Evolutionary conservation across 2,329 filamentous ascomycete species (phyloP), one percentile per base, ranked within the genome.

Genomic region (Teratosphaeria gauchensis): DNA sequence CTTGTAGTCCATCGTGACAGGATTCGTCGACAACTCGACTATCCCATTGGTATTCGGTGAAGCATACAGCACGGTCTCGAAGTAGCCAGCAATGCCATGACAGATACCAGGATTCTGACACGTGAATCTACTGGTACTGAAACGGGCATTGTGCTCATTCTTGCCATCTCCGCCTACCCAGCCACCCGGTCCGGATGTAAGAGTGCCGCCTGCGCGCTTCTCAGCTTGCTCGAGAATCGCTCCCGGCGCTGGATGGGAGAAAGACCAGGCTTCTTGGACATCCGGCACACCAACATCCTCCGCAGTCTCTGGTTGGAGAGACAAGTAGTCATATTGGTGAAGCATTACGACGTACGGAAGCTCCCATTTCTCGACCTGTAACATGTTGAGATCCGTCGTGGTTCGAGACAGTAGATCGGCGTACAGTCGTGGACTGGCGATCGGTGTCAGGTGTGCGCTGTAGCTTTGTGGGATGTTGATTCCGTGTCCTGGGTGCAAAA

Each of bases 301-400:
- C 4, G 16, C 53, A 7, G 24, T 35, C 8, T 53, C 21, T 52
- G 59, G 56, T 21, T 48, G 46, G 12, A 53, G 21, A 35, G 89
- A 87, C 9, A 96, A 84, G 69, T 89, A 94, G 75, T 97, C 92
- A 60, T 95, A 84, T 28, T 91, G 88, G 67, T 91, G 92, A 3
- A 99, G 80, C 76, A 94, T 90, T 55, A 96, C 92, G 1, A 99
- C 95, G 78, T 94, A 97, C 0, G 94, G 94, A 0, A 90, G 95
- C 67, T 96, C 87, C 64, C 92, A 91, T 16, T 89, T 91, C 52
- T 84, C 83, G 0, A 83, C 74, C 60, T 92, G 90, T 1, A 67
- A 59, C 53, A 58, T 56, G 55, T 56, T 61, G 9, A 61, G 28
- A 21, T 63, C 60, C 3, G 78, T 80, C 14, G 75, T 71, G 24